Percentiles rank a stretch among this genome's conserved stretches.
Evolutionary conservation across 1,284 basidiomycete species (phyloP).

Genomic region (Trametes polyzona): DNA sequence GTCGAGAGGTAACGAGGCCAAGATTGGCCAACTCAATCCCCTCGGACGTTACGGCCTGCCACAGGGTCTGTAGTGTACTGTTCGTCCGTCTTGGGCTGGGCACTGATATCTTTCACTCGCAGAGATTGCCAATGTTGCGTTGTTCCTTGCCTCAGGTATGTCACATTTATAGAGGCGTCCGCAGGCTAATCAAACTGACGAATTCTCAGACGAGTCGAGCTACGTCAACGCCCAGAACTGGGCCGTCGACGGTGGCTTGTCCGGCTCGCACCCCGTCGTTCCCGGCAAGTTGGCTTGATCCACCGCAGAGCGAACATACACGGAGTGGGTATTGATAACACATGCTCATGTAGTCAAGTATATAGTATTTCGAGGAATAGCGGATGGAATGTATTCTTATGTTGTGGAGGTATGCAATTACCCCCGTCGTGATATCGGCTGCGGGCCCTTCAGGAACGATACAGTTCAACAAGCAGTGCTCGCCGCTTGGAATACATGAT

Average conservation of each 20-base stretch:
- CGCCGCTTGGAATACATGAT: too few relatives aligned
- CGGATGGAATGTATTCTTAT: background rate
- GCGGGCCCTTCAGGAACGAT: too few relatives aligned
- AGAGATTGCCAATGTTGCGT: constrained; percentile 84
- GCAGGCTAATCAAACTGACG: too few relatives aligned
- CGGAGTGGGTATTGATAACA: background rate
- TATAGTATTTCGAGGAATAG: background rate
- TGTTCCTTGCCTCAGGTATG: constrained; percentile 88
- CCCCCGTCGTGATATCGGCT: background rate
- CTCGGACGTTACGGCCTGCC: constrained; percentile 79
- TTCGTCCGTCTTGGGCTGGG: too few relatives aligned
- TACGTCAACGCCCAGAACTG: constrained; percentile 93
- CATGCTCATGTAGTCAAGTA: background rate
- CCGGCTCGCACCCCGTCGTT: constrained; percentile 73
- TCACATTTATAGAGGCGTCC: too few relatives aligned
- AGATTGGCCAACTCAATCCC: constrained; percentile 89
- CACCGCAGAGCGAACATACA: background rate
- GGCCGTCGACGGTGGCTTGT: constrained; percentile 86
- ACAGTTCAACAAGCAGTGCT: background rate
- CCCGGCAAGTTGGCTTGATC: constrained; percentile 59
- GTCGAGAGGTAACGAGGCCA: constrained; percentile 68
- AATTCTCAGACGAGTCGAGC: constrained; percentile 89
- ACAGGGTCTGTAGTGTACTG: constrained; percentile 53
- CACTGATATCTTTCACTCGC: background rate
- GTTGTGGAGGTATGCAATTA: too few relatives aligned